These are phyloP conservation scores for Serendipita indica DNA, from an alignment of 768 basidiomycete species.

Conservation along the genomic window DNA sequence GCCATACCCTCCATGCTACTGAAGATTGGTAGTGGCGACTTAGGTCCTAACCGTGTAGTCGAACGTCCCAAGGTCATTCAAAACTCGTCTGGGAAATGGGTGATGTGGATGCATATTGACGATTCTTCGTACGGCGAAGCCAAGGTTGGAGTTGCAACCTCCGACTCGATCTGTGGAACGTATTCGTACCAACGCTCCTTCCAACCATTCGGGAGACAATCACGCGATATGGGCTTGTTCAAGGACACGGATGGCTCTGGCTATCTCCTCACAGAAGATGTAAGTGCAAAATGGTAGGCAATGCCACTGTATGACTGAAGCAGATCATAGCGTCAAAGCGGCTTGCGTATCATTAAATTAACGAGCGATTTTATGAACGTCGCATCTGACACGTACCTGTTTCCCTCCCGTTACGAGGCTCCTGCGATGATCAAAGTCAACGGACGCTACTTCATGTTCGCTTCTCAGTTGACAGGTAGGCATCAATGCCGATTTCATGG, in stretches of 20 bases:
- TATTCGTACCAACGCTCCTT: slow-evolving; percentile 11
- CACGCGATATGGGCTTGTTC: slow-evolving; percentile 12
- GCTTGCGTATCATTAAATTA: slow-evolving; percentile 10
- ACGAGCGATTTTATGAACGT: slow-evolving; percentile 10
- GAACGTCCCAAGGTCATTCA: slow-evolving; percentile 11
- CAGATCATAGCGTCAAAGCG: slow-evolving; percentile 11
- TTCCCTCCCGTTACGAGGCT: slow-evolving; percentile 4
- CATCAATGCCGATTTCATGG: background rate
- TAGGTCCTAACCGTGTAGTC: slow-evolving; percentile 10
- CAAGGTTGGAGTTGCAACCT: slow-evolving; percentile 12
- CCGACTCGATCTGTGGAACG: slow-evolving; percentile 11
- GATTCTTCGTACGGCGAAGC: slow-evolving; percentile 12
- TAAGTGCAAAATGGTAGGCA: background rate
- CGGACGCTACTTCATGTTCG: slow-evolving; percentile 13
- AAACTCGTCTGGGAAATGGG: slow-evolving; percentile 10
- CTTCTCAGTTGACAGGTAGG: slow-evolving; percentile 7
- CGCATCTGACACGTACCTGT: slow-evolving; percentile 9
- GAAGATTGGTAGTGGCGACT: slow-evolving; percentile 6
- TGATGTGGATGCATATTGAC: slow-evolving; percentile 14
- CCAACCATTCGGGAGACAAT: slow-evolving; percentile 10
- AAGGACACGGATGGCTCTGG: slow-evolving; percentile 11
- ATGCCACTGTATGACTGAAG: background rate
- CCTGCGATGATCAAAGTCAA: slow-evolving; percentile 13
- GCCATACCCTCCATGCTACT: no score
- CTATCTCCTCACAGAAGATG: slow-evolving; percentile 12